Evolutionary conservation across 1,139 yeast genomes (phyloP).

Genomic region (Suhomyces yuchorum): DNA sequence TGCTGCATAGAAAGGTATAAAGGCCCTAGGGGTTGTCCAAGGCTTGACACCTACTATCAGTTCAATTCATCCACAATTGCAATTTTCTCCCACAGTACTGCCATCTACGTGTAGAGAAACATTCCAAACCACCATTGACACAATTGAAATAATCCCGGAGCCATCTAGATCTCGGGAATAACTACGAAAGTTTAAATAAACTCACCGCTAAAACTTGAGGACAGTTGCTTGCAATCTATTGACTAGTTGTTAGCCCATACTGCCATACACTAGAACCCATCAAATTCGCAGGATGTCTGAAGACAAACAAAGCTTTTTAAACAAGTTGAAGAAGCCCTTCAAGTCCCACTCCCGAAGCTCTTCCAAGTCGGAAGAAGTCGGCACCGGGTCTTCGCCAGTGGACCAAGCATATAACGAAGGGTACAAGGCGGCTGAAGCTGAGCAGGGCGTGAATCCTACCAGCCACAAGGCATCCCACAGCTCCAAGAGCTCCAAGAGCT

Average conservation of each 20-base stretch:
- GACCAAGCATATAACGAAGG: slow-evolving; percentile 10
- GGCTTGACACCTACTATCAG: not conserved
- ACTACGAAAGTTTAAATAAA: not conserved
- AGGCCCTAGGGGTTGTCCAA: not conserved
- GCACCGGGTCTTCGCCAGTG: not conserved
- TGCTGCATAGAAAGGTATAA: slow-evolving; percentile 10
- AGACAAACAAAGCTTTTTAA: slow-evolving; percentile 27
- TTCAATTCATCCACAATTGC: not conserved
- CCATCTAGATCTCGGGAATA: not conserved
- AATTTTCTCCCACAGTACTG: not conserved
- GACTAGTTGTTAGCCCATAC: not conserved
- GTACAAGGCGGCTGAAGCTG: not conserved
- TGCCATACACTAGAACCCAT: too few species aligned
- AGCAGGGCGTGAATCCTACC: not conserved
- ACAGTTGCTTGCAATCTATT: not conserved
- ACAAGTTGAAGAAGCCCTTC: slow-evolving; percentile 34
- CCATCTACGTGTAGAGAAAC: not conserved
- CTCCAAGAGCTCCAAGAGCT: not conserved
- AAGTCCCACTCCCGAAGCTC: slow-evolving; percentile 26
- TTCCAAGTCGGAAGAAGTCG: slow-evolving; percentile 14
- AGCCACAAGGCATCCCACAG: not conserved
- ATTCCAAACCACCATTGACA: not conserved
- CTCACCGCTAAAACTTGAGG: not conserved
- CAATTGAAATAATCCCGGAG: not conserved
- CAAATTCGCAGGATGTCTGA: slow-evolving; percentile 11